Evolutionary conservation across 1,139 yeast genomes (phyloP).

Genomic region (Magnusiomyces fungicola): DNA sequence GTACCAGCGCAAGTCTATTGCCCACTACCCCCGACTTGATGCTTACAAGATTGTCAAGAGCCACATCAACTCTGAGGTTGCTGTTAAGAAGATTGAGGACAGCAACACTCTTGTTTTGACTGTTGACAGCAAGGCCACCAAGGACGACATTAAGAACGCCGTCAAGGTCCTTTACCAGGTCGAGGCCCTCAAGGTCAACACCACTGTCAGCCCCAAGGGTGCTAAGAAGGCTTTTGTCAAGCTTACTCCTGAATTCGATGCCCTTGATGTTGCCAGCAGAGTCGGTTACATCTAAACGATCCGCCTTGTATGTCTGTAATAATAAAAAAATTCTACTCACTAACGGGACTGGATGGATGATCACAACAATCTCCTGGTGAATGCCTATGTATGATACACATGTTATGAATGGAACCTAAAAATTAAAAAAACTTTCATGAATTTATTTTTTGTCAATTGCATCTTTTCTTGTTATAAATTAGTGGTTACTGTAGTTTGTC

Average conservation of each 20-base stretch:
- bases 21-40: conserved; percentile 96
- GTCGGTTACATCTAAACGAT: conserved; percentile 90
- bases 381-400: no score
- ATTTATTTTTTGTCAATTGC: no score
- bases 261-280: conserved; percentile 99
- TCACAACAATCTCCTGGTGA: no score
- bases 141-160: conserved; percentile 96
- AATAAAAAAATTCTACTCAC: no score
- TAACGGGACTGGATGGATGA: no score
- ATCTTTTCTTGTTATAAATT: no score
- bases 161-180: conserved; percentile 98
- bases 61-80: conserved; percentile 97
- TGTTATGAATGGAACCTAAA: no score
- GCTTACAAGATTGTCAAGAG: conserved; percentile 90
- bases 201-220: conserved; percentile 97
- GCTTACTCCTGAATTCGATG: conserved; percentile 99
- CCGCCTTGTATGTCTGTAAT: no score
- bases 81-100: conserved; percentile 99
- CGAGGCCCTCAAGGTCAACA: conserved; percentile 90
- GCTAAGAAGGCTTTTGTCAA: conserved; percentile 99
- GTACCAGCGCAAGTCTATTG: conserved; percentile 93
- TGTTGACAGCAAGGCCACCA: conserved; percentile 95
- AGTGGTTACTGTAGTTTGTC: no score
- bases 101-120: conserved; percentile 98
- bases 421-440: no score